These are phyloP conservation scores for Fusarium equiseti DNA, from an alignment of 2,329 filamentous ascomycete genomes.

Conservation along the genomic window DNA sequence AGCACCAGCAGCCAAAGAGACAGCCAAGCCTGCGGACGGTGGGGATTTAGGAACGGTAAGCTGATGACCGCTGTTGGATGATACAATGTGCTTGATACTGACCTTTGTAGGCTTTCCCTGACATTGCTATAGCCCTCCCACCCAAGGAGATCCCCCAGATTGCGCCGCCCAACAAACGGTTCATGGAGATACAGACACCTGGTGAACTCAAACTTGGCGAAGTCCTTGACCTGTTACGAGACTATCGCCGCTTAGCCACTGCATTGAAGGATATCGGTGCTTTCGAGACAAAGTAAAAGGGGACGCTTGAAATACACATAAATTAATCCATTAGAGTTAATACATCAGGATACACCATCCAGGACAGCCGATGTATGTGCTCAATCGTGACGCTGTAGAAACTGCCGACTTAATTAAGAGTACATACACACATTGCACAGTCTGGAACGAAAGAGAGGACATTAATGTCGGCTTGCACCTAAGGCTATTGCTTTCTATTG, in stretches of 20 bases:
- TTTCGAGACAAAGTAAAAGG: slow-evolving; percentile 60
- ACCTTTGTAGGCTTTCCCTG: slow-evolving; percentile 67
- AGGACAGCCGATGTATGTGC: neutral
- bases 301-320: neutral
- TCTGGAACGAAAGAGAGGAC: neutral
- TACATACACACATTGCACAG: neutral
- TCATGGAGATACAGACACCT: slow-evolving; percentile 78
- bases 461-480: slow-evolving; percentile 13
- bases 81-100: neutral
- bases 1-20: slow-evolving; percentile 55
- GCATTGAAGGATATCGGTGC: slow-evolving; percentile 73
- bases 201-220: slow-evolving; percentile 80
- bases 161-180: slow-evolving; percentile 76
- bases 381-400: neutral
- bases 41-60: slow-evolving; percentile 70
- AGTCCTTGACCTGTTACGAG: slow-evolving; percentile 76
- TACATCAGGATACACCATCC: slow-evolving; percentile 15
- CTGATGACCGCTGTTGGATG: neutral
- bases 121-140: slow-evolving; percentile 66
- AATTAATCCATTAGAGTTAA: slow-evolving; percentile 32
- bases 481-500: slow-evolving; percentile 19
- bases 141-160: slow-evolving; percentile 68
- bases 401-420: neutral
- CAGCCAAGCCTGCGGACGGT: slow-evolving; percentile 60
- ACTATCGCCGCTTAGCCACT: slow-evolving; percentile 78